Conservation (phyloP, 352 stramenopile genomes). For the Globisporangium splendens region DNA sequence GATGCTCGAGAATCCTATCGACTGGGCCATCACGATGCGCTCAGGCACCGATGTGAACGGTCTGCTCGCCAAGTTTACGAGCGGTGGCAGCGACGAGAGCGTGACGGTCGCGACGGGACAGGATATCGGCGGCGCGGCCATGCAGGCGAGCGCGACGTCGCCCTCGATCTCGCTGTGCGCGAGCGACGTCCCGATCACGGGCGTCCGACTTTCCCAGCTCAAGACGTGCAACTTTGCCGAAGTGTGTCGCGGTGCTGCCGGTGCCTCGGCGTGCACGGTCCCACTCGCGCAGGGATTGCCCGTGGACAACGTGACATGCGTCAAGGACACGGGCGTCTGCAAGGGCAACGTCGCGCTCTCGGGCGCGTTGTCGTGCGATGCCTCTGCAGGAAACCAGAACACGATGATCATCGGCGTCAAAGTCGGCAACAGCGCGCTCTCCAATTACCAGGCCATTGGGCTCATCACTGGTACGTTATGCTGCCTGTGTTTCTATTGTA, state of each 20-base stretch:
- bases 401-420: conserved; percentile 47
- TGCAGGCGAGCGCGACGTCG: conserved; percentile 16
- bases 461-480: conserved; percentile 37
- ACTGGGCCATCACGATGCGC: conserved; percentile 68
- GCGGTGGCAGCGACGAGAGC: conserved; percentile 29
- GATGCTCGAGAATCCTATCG: conserved; percentile 39
- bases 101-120: conserved; percentile 48
- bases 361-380: conserved; percentile 44
- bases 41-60: conserved; percentile 33
- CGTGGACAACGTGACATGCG: conserved; percentile 41
- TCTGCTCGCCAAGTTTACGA: conserved; percentile 47
- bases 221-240: conserved; percentile 54
- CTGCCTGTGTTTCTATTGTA: not conserved
- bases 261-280: conserved; percentile 44
- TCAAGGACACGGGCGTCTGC: conserved; percentile 27
- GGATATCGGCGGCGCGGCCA: conserved; percentile 26
- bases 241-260: conserved; percentile 44
- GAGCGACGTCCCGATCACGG: conserved; percentile 36
- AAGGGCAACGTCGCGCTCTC: conserved; percentile 42
- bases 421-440: conserved; percentile 45
- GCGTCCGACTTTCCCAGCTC: conserved; percentile 44
- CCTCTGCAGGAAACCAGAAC: conserved; percentile 22
- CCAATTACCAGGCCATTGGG: conserved; percentile 41
- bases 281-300: conserved; percentile 27
- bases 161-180: conserved; percentile 49